These are phyloP conservation scores for Hemileccinum impolitum DNA, from an alignment of 768 basidiomycete genomes.

Conservation along the genomic window DNA sequence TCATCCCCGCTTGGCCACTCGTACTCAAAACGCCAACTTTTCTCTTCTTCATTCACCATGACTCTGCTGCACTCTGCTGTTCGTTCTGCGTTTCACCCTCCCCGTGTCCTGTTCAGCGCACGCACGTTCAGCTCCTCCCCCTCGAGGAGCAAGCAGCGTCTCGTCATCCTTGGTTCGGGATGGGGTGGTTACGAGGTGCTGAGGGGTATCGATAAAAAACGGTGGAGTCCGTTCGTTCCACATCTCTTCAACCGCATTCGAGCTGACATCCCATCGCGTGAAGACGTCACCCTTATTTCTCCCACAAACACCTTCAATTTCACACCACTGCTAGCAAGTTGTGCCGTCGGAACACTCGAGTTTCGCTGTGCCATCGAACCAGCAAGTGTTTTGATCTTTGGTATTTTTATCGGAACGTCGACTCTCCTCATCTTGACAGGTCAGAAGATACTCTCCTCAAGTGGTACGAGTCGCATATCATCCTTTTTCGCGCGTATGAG, in stretches of 20 bases:
- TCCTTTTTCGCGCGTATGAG: neutral
- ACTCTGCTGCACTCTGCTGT: conserved; percentile 8
- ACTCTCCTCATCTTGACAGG: conserved; percentile 31
- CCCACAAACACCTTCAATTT: conserved; percentile 48
- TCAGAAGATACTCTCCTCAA: conserved; percentile 53
- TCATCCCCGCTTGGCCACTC: neutral
- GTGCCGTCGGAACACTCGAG: conserved; percentile 81
- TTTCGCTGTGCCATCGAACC: conserved; percentile 80
- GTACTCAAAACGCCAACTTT: no score
- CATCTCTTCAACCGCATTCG: neutral
- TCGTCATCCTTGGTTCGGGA: conserved; percentile 72
- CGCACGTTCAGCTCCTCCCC: conserved; percentile 41
- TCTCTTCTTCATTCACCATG: conserved; percentile 9
- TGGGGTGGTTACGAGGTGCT: conserved; percentile 78
- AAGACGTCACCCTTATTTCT: conserved; percentile 66
- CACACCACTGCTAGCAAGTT: conserved; percentile 46
- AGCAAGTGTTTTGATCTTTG: conserved; percentile 38
- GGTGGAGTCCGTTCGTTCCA: conserved; percentile 51
- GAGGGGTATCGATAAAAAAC: conserved; percentile 63
- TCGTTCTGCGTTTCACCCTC: no score
- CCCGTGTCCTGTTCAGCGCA: conserved; percentile 1
- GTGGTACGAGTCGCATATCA: conserved; percentile 38
- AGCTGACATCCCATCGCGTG: conserved; percentile 2
- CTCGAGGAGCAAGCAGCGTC: conserved; percentile 34
- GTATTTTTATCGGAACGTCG: conserved; percentile 2